Base-by-base conservation (phyloP, 768 basidiomycete genomes). In the Lyophyllum decastes region DNA sequence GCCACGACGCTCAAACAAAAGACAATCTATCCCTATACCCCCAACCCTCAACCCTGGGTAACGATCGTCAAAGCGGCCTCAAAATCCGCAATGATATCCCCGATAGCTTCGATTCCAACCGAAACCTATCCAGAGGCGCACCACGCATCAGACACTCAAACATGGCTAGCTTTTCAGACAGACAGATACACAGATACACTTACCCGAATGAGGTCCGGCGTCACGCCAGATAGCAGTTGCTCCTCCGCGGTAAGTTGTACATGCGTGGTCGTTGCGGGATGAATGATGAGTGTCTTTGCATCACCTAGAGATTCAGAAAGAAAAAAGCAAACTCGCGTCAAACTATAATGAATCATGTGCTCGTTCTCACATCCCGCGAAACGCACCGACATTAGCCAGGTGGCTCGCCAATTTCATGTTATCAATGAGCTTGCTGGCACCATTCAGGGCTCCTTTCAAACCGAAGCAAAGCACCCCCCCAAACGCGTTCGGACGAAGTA, bases 401-500 rank as follows among this genome's bases (percentile, higher is more conserved):
- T 90, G 74, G 64, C 86, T 88, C 17, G 87, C 88, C 5, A 94
- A 78, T 64, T 80, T 83, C 56, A 94, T 76, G 60, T 71, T 79
- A 62, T 94, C 91, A 14, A 94, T 88, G 30, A 88, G 76, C 55
- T 78, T 77, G 72, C 80, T 83, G 7, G 86, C 87, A 2, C 66
- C 68, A 49, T 72, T 68, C 2, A 73, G 72, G 50, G 79, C 79
- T 17, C 86, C 89, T 63, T 85, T 85, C 59, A 92, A 70, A 8
- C 92, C 93, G 64, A 94, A 93, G 71, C 80, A 89, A 49, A 94
- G 72, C 62, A 94, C 81, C 21, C 90, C 92, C 4, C 91, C 89
- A 57, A 77, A 93, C 2, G 76, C 72, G 55, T 81, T 77, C 0
- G 73, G 69, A 4, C 86, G 77, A 51, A 92, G 72, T 33, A 85